Conservation (phyloP, 2,329 filamentous ascomycete species). For the Sporothrix pallida region DNA sequence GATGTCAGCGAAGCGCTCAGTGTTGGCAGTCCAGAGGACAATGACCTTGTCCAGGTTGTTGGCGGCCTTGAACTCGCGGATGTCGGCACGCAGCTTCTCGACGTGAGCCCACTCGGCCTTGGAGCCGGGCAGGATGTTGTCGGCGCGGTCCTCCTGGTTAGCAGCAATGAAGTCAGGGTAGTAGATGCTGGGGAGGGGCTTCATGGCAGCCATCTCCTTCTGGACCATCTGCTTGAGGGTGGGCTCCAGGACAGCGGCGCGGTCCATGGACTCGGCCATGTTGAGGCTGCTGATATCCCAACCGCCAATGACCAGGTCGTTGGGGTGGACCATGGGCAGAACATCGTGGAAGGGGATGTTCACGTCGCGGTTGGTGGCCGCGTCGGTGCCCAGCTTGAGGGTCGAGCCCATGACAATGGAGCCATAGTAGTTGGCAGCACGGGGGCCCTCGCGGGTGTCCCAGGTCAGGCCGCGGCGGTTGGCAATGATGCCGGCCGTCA, state of each 20-base stretch:
- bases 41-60: constrained; percentile 93
- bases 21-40: constrained; percentile 98
- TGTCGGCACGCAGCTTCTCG: constrained; percentile 90
- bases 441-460: constrained; percentile 91
- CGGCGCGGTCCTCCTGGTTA: constrained; percentile 95
- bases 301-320: constrained; percentile 91
- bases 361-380: constrained; percentile 82
- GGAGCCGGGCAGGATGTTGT: constrained; percentile 83
- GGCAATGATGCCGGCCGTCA: constrained; percentile 95
- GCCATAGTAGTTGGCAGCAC: constrained; percentile 94
- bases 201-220: constrained; percentile 91
- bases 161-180: constrained; percentile 99
- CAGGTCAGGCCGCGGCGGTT: constrained; percentile 86
- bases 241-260: constrained; percentile 93
- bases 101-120: constrained; percentile 89
- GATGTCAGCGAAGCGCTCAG: constrained; percentile 92
- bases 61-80: constrained; percentile 87
- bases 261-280: constrained; percentile 90
- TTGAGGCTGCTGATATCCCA: constrained; percentile 97
- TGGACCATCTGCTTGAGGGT: constrained; percentile 85
- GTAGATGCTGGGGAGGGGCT: constrained; percentile 92
- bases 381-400: constrained; percentile 91
- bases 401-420: constrained; percentile 97
- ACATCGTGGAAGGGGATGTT: constrained; percentile 96
- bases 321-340: constrained; percentile 95